A percentile compares a stretch with the other conserved stretches of the same genome.
These are phyloP conservation scores for Mycena polygramma DNA, from an alignment of 768 basidiomycete genomes.

Conservation along the genomic window DNA sequence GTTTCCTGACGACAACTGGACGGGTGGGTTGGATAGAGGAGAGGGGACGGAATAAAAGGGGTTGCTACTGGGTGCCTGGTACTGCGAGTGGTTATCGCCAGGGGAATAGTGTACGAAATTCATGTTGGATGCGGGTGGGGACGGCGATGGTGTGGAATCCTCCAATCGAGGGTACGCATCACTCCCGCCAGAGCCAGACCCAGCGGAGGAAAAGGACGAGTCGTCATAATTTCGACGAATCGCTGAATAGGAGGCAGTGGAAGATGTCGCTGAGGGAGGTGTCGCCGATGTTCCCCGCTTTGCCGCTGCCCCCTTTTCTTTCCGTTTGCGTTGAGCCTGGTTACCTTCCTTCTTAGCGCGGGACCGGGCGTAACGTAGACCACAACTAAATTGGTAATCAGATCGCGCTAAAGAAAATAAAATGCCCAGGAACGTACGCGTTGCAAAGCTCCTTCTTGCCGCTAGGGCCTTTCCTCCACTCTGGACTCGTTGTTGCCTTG, in stretches of 20 bases:
- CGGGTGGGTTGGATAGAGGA: slow-evolving; percentile 61
- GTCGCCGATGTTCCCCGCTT: slow-evolving; percentile 59
- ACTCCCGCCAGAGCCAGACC: slow-evolving; percentile 65
- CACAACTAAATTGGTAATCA: slow-evolving; percentile 66
- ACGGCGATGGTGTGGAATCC: slow-evolving; percentile 71
- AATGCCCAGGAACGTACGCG: slow-evolving; percentile 71
- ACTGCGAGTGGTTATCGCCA: slow-evolving; percentile 51
- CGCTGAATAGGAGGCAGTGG: slow-evolving; percentile 54
- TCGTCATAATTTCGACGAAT: slow-evolving; percentile 65
- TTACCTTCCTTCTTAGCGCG: slow-evolving; percentile 89
- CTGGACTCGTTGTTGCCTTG: slow-evolving; percentile 84
- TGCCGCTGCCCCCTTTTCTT: slow-evolving; percentile 64
- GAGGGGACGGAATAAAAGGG: slow-evolving; percentile 66
- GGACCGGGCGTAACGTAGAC: slow-evolving; percentile 87
- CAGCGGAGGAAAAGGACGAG: slow-evolving; percentile 64
- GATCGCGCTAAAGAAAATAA: slow-evolving; percentile 29
- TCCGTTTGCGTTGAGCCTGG: slow-evolving; percentile 68
- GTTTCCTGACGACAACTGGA: slow-evolving; percentile 44
- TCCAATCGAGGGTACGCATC: slow-evolving; percentile 67
- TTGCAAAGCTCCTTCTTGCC: slow-evolving; percentile 94
- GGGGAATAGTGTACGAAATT: slow-evolving; percentile 72
- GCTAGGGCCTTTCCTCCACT: slow-evolving; percentile 93
- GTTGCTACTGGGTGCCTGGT: slow-evolving; percentile 45
- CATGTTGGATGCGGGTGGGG: slow-evolving; percentile 69
- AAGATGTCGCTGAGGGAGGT: slow-evolving; percentile 52